Percentiles rank a stretch among this genome's conserved stretches.
These are phyloP conservation scores for Mayamaea pseudoterrestris DNA, from an alignment of 108 stramenopile species.

Conservation along the genomic window DNA sequence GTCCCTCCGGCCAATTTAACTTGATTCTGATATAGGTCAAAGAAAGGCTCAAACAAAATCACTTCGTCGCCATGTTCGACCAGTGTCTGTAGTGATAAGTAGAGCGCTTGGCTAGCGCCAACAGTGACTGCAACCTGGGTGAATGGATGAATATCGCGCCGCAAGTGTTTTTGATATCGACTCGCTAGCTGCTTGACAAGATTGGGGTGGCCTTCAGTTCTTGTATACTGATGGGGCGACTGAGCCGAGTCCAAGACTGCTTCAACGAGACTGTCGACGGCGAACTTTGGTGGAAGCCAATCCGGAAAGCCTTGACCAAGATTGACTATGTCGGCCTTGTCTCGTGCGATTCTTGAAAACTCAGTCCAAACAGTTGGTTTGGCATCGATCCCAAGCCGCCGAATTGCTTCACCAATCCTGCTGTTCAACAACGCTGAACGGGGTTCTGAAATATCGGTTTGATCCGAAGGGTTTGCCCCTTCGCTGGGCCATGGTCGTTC, in stretches of 20 bases:
- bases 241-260: conserved; percentile 48
- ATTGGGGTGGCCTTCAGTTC: conserved; percentile 88
- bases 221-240: conserved; percentile 89
- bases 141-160: conserved; percentile 65
- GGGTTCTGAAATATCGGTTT: too few species aligned
- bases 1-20: conserved; percentile 75
- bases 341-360: conserved; percentile 62
- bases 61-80: conserved; percentile 90
- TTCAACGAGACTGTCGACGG: conserved; percentile 50
- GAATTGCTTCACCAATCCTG: conserved; percentile 59
- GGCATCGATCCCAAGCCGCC: conserved; percentile 35
- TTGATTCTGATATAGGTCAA: conserved; percentile 88
- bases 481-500: too few species aligned
- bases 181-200: conserved; percentile 80
- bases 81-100: conserved; percentile 74
- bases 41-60: conserved; percentile 93
- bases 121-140: conserved; percentile 88
- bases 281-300: conserved; percentile 80
- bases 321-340: conserved; percentile 48
- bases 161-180: conserved; percentile 81
- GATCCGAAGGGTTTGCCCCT: too few species aligned
- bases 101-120: conserved; percentile 89
- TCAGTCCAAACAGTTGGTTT: conserved; percentile 83
- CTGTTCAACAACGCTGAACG: too few species aligned
- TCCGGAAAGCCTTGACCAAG: conserved; percentile 83